Conservation (phyloP, 2,329 filamentous ascomycete genomes). For the Paraconiothyrium sp. region DNA sequence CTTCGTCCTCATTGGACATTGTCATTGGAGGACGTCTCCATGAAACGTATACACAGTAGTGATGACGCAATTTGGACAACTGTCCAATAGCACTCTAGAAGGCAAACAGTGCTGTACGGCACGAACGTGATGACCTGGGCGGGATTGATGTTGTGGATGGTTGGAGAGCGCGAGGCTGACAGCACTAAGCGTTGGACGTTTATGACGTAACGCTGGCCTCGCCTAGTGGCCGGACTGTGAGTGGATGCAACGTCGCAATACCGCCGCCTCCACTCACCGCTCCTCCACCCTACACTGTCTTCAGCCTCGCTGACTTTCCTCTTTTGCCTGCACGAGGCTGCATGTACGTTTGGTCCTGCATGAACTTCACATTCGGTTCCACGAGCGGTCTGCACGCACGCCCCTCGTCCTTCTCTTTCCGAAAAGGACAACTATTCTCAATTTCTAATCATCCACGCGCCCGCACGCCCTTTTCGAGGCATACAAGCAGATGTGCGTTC, state of each 20-base stretch:
- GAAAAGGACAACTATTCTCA: neutral
- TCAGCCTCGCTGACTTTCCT: constrained; percentile 7
- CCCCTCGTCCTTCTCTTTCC: constrained; percentile 1
- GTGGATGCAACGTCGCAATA: constrained; percentile 16
- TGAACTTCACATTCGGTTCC: constrained; percentile 11
- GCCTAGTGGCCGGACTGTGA: neutral
- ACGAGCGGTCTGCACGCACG: constrained; percentile 14
- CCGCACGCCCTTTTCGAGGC: constrained; percentile 17
- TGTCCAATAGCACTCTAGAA: neutral
- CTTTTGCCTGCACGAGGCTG: constrained; percentile 5
- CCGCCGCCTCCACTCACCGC: constrained; percentile 14
- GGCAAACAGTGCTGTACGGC: neutral
- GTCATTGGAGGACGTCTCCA: neutral
- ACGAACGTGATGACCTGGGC: neutral
- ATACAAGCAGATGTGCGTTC: neutral
- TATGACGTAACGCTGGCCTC: constrained; percentile 9
- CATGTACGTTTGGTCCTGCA: neutral
- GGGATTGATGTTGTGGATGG: neutral
- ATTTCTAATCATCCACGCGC: constrained; percentile 14
- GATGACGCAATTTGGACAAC: neutral
- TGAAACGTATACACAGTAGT: neutral
- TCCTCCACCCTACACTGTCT: constrained; percentile 12
- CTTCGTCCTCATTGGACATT: no score
- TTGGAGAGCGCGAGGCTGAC: constrained; percentile 1
- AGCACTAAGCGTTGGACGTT: neutral